A percentile compares a stretch with the other conserved stretches of the same genome.
Evolutionary conservation across 148 eudicot genomes (phyloP).

Genomic region (Silene uniflora): DNA sequence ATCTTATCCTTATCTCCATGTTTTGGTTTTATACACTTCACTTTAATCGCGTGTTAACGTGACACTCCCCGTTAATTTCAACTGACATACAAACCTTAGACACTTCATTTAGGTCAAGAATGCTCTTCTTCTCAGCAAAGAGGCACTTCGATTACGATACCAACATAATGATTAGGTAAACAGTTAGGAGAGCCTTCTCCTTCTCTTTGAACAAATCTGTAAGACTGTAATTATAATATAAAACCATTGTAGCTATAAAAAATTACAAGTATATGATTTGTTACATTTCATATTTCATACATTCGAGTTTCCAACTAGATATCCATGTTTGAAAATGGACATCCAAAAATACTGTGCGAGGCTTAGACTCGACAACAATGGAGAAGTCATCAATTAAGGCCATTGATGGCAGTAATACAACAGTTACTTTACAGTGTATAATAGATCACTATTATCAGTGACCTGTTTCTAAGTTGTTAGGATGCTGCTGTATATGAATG

Average conservation of each 20-base stretch:
- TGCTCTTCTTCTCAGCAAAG: too few species aligned
- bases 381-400: background rate
- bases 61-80: too few species aligned
- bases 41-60: too few species aligned
- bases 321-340: background rate
- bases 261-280: too few species aligned
- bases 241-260: too few species aligned
- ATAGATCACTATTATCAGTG: background rate
- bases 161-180: background rate
- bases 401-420: background rate
- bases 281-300: background rate
- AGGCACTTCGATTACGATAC: background rate
- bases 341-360: background rate
- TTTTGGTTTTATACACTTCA: background rate
- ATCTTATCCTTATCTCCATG: background rate
- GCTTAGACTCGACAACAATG: background rate
- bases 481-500: background rate
- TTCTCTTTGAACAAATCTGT: too few species aligned
- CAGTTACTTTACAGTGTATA: background rate
- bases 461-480: background rate
- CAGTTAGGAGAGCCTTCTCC: too few species aligned
- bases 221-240: too few species aligned
- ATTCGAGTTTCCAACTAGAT: background rate
- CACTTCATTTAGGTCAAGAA: too few species aligned
- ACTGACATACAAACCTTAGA: too few species aligned